A percentile compares a stretch with the other conserved stretches of the same genome.
Conservation (phyloP, 2,329 filamentous ascomycete genomes). For the Cytospora schulzeri region DNA sequence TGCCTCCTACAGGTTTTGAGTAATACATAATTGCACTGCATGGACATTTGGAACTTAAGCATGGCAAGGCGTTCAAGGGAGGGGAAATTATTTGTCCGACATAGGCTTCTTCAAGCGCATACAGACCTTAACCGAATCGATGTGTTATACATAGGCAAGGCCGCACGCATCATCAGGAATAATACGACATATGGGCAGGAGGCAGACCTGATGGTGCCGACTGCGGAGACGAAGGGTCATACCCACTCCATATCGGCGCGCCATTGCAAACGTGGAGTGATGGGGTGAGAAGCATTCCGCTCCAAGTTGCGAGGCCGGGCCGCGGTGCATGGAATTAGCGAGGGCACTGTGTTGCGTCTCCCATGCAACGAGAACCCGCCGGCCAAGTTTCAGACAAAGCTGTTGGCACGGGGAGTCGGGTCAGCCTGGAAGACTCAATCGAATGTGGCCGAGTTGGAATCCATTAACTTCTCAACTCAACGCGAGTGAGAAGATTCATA, state of each 20-base stretch:
- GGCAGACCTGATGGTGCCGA: background rate
- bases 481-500: background rate
- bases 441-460: background rate
- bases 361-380: background rate
- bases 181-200: background rate
- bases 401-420: background rate
- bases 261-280: background rate
- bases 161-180: background rate
- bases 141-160: background rate
- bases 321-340: background rate
- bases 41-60: slow-evolving; percentile 7
- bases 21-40: background rate
- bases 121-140: background rate
- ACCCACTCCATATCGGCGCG: background rate
- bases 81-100: background rate
- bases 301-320: background rate
- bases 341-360: background rate
- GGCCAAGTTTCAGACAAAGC: background rate
- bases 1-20: slow-evolving; percentile 13
- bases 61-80: slow-evolving; percentile 21
- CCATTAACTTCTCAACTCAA: background rate
- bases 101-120: slow-evolving; percentile 4
- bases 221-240: background rate
- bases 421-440: background rate
- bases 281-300: background rate